Evolutionary conservation across 2,329 filamentous ascomycete genomes (phyloP), one percentile per base, ranked within the genome.

Genomic region (Geoglossum cookeanum): DNA sequence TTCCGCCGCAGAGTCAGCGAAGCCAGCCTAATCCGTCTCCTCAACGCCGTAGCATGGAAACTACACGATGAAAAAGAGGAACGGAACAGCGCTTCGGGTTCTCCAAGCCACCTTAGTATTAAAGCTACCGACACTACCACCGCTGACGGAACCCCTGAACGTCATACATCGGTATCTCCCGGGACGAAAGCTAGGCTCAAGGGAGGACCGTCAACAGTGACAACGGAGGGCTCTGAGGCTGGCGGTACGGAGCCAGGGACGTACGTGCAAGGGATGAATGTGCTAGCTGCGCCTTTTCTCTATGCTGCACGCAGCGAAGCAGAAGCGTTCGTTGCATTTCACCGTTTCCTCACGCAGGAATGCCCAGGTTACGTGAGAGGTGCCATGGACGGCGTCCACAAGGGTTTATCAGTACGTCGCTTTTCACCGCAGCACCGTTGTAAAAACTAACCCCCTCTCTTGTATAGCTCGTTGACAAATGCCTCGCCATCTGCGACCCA

Each of bases 261-360:
- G 45, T 98, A 98, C 65, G 91, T 98, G 1, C 92, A 98, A 70
- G 92, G 92, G 62, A 97, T 98, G 91, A 98, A 98, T 67, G 92
- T 98, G 45, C 79, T 98, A 15, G 91, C 90, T 8, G 92, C 92
- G 0, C 92, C 92, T 0, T 96, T 98, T 66, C 76, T 98, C 51
- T 98, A 98, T 68, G 89, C 88, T 4, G 90, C 92, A 1, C 83
- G 89, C 58, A 95, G 88, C 68, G 92, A 98, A 71, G 85, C 90
- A 5, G 90, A 98, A 71, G 92, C 92, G 1, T 98, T 94, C 64
- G 84, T 87, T 4, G 84, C 89, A 1, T 96, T 98, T 65, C 83
- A 94, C 67, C 83, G 82, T 48, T 84, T 96, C 61, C 81, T 98
- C 61, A 94, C 88, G 1, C 76, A 78, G 57, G 91, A 97, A 69